A percentile compares a stretch with the other conserved stretches of the same genome.
Evolutionary conservation across 1,284 basidiomycete species (phyloP).

Genomic region (Coniferiporia sulphurascens): DNA sequence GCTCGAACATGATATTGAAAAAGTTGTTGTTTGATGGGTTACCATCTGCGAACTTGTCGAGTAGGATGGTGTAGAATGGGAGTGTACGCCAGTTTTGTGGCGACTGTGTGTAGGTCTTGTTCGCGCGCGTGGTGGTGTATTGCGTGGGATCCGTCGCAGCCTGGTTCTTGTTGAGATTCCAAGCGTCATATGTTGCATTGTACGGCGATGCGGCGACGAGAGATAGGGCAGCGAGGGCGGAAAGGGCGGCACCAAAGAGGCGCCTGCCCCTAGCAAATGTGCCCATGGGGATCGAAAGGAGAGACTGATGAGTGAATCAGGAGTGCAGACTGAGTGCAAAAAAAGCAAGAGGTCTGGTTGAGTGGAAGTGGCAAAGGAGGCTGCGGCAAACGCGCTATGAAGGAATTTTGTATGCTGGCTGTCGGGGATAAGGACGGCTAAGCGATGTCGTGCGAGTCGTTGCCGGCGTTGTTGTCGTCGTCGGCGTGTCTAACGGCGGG

Average conservation of each 20-base stretch:
- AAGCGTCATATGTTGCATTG: conserved; percentile 68
- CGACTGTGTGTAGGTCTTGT: conserved; percentile 67
- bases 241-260: conserved; percentile 3
- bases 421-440: neutral
- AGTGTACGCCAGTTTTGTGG: conserved; percentile 84
- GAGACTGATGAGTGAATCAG: neutral
- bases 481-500: neutral
- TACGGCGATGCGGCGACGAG: conserved; percentile 57
- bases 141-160: conserved; percentile 65
- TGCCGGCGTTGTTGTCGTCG: neutral
- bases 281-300: conserved; percentile 5
- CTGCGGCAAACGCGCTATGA: neutral
- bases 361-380: neutral
- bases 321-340: neutral
- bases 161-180: conserved; percentile 84
- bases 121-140: conserved; percentile 60
- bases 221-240: conserved; percentile 19
- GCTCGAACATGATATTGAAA: conserved; percentile 76
- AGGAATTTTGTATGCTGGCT: neutral
- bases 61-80: conserved; percentile 79
- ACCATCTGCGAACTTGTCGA: conserved; percentile 92
- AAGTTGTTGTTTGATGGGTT: conserved; percentile 88
- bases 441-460: neutral
- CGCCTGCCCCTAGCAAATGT: conserved; percentile 7
- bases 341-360: neutral